Evolutionary conservation across 139 green algal genomes (phyloP).

Genomic region (Tetraselmis striata): DNA sequence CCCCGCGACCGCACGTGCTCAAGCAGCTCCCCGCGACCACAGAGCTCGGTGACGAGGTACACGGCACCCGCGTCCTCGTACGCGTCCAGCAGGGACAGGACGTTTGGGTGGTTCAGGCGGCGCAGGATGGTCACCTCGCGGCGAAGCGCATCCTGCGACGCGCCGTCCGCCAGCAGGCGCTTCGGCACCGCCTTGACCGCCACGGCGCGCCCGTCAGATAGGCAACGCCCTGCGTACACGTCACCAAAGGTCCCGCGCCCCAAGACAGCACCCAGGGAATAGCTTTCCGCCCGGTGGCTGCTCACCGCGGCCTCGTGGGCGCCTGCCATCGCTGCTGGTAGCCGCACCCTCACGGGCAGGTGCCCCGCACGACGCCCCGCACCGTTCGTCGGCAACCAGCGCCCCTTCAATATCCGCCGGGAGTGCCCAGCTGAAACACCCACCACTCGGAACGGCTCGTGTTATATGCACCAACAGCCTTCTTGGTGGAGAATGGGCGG

Average conservation of each 20-base stretch:
- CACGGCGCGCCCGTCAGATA: background rate
- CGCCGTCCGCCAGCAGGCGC: background rate
- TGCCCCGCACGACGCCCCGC: too few species aligned
- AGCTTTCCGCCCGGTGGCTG: background rate
- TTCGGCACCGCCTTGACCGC: slow-evolving; percentile 2
- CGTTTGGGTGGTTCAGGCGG: background rate
- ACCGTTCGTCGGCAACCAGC: too few species aligned
- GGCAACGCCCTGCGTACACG: background rate
- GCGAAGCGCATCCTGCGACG: background rate
- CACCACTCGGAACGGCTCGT: too few species aligned
- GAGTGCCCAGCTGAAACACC: too few species aligned
- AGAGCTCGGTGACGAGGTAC: slow-evolving; percentile 22
- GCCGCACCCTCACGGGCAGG: too few species aligned
- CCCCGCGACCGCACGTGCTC: slow-evolving; percentile 8
- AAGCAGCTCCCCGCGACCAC: slow-evolving; percentile 15
- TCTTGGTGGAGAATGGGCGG: too few species aligned
- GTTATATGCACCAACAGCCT: too few species aligned
- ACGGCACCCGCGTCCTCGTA: slow-evolving; percentile 16
- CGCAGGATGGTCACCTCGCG: background rate
- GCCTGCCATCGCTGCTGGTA: too few species aligned
- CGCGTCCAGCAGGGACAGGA: slow-evolving; percentile 1
- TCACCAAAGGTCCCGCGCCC: slow-evolving; percentile 7
- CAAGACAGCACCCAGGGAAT: background rate
- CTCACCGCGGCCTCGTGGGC: too few species aligned
- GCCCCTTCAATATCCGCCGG: too few species aligned